A percentile compares a stretch with the other conserved stretches of the same genome.
Evolutionary conservation across 371 early-diverging fungal genomes (phyloP).

Genomic region (Mucor ambiguus): DNA sequence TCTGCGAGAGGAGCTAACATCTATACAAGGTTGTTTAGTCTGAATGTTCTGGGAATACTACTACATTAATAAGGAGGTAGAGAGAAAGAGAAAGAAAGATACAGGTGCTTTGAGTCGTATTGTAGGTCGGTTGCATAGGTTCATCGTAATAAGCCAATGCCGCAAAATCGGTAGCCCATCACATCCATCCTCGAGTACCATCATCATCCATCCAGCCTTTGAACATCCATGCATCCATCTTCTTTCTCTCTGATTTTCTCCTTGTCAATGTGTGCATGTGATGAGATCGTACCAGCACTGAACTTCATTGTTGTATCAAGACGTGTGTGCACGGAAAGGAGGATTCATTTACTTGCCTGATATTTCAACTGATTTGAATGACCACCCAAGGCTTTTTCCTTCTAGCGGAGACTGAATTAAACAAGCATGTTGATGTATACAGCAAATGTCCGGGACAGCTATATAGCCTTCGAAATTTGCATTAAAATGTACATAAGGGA

Average conservation of each 20-base stretch:
- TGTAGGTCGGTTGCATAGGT: background rate
- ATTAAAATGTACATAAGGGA: no score
- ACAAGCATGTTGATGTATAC: background rate
- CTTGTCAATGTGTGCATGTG: background rate
- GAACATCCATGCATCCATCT: conserved; percentile 28
- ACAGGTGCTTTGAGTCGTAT: background rate
- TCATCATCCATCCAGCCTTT: conserved; percentile 17
- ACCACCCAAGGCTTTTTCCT: background rate
- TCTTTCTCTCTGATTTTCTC: conserved; percentile 12
- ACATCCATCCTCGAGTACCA: conserved; percentile 7
- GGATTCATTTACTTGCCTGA: conserved; percentile 12
- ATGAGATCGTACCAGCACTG: conserved; percentile 34
- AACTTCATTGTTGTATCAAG: conserved; percentile 40
- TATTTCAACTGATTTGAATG: background rate
- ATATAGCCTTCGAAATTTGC: background rate
- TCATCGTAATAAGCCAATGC: background rate
- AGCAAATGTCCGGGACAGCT: background rate
- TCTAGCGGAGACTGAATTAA: background rate
- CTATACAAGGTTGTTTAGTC: conserved; percentile 32
- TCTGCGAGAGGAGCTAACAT: conserved; percentile 93
- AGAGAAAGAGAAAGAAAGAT: background rate
- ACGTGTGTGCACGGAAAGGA: conserved; percentile 23
- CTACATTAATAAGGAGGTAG: background rate
- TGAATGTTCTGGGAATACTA: background rate
- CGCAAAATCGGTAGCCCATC: background rate